Base-by-base conservation (phyloP, 2,329 filamentous ascomycete species). In the Arachnomyces sp. region DNA sequence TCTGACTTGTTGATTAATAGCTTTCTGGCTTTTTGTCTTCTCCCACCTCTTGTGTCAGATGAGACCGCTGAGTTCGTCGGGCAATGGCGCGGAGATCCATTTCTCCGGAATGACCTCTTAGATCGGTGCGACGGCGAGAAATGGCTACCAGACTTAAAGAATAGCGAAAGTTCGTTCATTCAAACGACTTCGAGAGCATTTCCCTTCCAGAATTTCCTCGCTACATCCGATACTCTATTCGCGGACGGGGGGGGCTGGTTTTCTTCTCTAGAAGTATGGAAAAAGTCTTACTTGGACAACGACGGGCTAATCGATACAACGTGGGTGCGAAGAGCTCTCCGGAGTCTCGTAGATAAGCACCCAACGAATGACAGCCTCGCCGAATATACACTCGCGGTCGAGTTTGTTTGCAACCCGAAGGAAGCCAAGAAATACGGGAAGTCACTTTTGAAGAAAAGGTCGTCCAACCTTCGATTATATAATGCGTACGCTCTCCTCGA, bases 401-500 rank as follows among this genome's bases (percentile, higher is more conserved):
- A 82, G 50, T 74, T 73, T 36, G 54, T 60, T 0, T 73, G 75
- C 41, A 73, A 79, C 32, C 66, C 73, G 0, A 54, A 59, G 1
- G 67, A 63, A 2, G 76, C 79, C 17, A 81, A 76, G 49, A 93
- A 86, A 55, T 68, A 73, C 5, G 84, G 86, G 0, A 94, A 86
- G 52, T 62, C 64, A 5, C 65, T 94, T 0, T 61, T 95, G n/a
- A 90, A 84, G 54, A 71, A 71, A 35, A 74, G 77, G 40, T 69
- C 79, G 0, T 69, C 76, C 1, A 82, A 78, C 49, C 58, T 84
- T 2, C 66, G 70, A 11, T 66, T 95, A 0, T 95, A 93, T 61
- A 83, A 87, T 49, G 77, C 80, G 0, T 94, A 90, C 54, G 85
- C 82, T 0, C 63, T 86, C 11, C 76, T 87, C 3, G 85, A 94